Evolutionary conservation across 2,329 filamentous ascomycete genomes (phyloP).

Genomic region (Cladophialophora exuberans): DNA sequence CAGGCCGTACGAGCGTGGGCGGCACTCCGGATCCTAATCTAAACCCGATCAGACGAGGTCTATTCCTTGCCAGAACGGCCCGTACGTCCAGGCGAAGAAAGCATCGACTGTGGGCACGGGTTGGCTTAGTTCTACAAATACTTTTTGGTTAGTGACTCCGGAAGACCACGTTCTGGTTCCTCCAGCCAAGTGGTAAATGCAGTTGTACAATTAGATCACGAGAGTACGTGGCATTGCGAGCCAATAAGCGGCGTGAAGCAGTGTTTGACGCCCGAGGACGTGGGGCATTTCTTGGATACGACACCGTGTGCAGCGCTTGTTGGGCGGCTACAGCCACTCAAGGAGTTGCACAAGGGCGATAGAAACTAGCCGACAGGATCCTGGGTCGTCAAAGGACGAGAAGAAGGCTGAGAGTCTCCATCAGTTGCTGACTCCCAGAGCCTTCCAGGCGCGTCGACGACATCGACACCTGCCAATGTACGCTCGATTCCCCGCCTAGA

Average conservation of each 20-base stretch:
- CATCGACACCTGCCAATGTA: background rate
- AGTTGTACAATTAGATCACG: background rate
- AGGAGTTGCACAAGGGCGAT: background rate
- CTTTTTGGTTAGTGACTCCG: background rate
- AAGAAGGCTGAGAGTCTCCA: background rate
- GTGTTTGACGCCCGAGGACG: slow-evolving; percentile 27
- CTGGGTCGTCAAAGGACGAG: too few relatives aligned
- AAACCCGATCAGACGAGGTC: too few relatives aligned
- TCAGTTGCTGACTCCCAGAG: background rate
- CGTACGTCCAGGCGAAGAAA: too few relatives aligned
- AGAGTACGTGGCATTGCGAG: slow-evolving; percentile 2
- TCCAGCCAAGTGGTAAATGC: background rate
- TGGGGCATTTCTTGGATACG: slow-evolving; percentile 20
- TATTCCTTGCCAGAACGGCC: too few relatives aligned
- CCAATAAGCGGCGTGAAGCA: slow-evolving; percentile 20
- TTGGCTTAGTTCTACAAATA: too few relatives aligned
- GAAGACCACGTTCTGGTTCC: background rate
- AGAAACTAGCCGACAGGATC: background rate
- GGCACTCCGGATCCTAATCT: too few relatives aligned
- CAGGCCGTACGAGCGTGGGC: too few relatives aligned
- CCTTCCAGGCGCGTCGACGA: background rate
- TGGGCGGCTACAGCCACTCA: slow-evolving; percentile 21
- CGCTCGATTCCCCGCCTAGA: slow-evolving; percentile 2
- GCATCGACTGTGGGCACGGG: too few relatives aligned
- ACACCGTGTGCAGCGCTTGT: slow-evolving; percentile 23